Percentiles rank a stretch among this genome's conserved stretches.
phyloP scores from a whole-genome alignment of 176 grass and related monocot genomes.

The Dendrocalamus sinicus region DNA sequence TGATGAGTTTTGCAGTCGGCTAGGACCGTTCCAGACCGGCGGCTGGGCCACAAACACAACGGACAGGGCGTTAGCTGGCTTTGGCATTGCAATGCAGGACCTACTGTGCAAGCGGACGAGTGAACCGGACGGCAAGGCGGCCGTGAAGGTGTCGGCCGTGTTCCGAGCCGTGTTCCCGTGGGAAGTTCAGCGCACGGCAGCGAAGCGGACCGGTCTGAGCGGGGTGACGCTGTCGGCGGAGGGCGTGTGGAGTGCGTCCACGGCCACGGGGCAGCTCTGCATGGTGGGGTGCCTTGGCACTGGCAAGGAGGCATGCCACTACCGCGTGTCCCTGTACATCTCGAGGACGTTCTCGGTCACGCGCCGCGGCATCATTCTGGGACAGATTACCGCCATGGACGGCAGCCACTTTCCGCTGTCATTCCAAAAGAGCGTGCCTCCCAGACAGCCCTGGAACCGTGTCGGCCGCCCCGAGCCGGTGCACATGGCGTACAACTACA shows the following conservation, averaged over 20 bases:
- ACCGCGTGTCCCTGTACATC: constrained; percentile 57
- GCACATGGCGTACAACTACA: constrained; percentile 61
- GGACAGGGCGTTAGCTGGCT: constrained; percentile 36
- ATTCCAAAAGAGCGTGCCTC: neutral
- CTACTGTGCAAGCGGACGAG: constrained; percentile 44
- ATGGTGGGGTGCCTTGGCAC: constrained; percentile 57
- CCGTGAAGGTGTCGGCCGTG: constrained; percentile 51
- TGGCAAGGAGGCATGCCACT: constrained; percentile 28
- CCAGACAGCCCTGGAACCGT: neutral
- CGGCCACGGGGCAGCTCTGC: constrained; percentile 46
- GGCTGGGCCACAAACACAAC: neutral
- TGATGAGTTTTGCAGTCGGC: constrained; percentile 51
- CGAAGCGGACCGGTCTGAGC: constrained; percentile 36
- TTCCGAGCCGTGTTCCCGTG: constrained; percentile 49
- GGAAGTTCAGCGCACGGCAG: constrained; percentile 34
- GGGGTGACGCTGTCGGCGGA: constrained; percentile 53
- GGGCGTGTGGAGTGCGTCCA: constrained; percentile 53
- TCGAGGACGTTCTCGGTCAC: constrained; percentile 50
- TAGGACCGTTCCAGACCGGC: constrained; percentile 51
- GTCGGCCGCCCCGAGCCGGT: neutral
- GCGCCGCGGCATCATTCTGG: constrained; percentile 47
- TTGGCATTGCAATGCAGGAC: constrained; percentile 51
- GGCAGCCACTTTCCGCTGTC: constrained; percentile 12
- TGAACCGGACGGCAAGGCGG: neutral
- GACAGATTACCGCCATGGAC: constrained; percentile 39